These are phyloP conservation scores for Pisolithus thermaeus DNA, from an alignment of 1,284 basidiomycete genomes.

Conservation along the genomic window DNA sequence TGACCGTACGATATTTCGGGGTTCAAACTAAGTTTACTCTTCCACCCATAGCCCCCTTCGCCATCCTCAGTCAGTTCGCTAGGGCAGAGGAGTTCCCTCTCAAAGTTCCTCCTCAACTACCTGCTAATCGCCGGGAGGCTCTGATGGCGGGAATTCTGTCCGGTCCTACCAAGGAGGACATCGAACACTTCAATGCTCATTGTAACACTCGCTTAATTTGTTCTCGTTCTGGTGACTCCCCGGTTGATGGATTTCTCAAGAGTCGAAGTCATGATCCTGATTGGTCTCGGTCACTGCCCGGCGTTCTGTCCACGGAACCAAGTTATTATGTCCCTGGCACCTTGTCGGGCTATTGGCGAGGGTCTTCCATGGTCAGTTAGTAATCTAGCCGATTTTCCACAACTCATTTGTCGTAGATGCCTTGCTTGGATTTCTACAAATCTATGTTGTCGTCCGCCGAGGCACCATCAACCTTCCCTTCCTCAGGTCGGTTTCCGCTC, in stretches of 20 bases:
- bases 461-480: constrained; percentile 30
- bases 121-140: constrained; percentile 19
- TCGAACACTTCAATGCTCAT: constrained; percentile 35
- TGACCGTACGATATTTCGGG: constrained; percentile 39
- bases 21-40: constrained; percentile 25
- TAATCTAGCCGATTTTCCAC: background rate
- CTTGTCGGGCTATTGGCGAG: constrained; percentile 42
- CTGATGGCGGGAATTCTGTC: constrained; percentile 18
- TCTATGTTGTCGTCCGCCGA: constrained; percentile 29
- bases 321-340: constrained; percentile 35
- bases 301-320: constrained; percentile 1
- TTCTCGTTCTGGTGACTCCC: constrained; percentile 1
- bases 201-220: constrained; percentile 34
- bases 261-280: constrained; percentile 30
- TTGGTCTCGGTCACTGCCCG: constrained; percentile 21
- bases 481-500: constrained; percentile 35
- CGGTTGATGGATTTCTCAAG: constrained; percentile 14
- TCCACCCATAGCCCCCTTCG: constrained; percentile 40
- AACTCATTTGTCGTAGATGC: constrained; percentile 27
- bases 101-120: constrained; percentile 34
- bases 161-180: constrained; percentile 41
- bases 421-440: constrained; percentile 31
- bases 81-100: constrained; percentile 33
- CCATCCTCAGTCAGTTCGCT: constrained; percentile 41
- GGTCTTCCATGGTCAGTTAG: constrained; percentile 37